Conservation (phyloP, 768 basidiomycete genomes). For the Russula ochroleuca region DNA sequence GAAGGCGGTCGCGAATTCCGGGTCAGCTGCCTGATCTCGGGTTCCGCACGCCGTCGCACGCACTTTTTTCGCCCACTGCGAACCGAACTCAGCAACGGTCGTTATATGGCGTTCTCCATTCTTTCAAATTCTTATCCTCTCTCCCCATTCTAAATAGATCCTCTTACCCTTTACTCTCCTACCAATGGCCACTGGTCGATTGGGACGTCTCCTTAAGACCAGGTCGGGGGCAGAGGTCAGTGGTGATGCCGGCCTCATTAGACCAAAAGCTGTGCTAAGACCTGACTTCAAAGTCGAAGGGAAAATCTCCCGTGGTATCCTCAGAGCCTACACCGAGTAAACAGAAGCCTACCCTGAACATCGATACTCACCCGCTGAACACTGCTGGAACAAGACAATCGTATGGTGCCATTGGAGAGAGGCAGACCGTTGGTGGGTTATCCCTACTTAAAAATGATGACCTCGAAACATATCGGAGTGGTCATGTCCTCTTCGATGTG, state of each 20-base stretch:
- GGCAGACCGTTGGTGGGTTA: not conserved
- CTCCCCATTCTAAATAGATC: not conserved
- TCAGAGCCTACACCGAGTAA: not conserved
- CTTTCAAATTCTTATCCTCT: conserved; percentile 2
- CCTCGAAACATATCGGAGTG: conserved; percentile 19
- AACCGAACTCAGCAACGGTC: not conserved
- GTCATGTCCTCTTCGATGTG: conserved; percentile 18
- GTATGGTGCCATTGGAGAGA: conserved; percentile 20
- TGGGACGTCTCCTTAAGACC: conserved; percentile 10
- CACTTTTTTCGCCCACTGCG: too few species aligned
- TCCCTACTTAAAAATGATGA: not conserved
- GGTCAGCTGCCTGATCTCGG: conserved; percentile 1
- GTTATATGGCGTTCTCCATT: conserved; percentile 2
- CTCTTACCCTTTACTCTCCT: not conserved
- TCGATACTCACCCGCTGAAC: conserved; percentile 13
- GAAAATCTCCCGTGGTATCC: conserved; percentile 17
- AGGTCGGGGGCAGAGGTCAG: conserved; percentile 14
- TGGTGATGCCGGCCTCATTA: not conserved
- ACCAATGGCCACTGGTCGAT: conserved; percentile 5
- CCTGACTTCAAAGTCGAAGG: conserved; percentile 15
- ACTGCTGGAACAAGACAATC: conserved; percentile 12
- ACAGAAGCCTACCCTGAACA: conserved; percentile 10
- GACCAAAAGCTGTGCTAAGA: not conserved
- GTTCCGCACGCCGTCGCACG: not conserved
- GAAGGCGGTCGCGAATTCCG: not conserved